Evolutionary conservation across 352 stramenopile genomes (phyloP), one percentile per base, ranked within the genome.

Genomic region (Globisporangium recalcitrans): DNA sequence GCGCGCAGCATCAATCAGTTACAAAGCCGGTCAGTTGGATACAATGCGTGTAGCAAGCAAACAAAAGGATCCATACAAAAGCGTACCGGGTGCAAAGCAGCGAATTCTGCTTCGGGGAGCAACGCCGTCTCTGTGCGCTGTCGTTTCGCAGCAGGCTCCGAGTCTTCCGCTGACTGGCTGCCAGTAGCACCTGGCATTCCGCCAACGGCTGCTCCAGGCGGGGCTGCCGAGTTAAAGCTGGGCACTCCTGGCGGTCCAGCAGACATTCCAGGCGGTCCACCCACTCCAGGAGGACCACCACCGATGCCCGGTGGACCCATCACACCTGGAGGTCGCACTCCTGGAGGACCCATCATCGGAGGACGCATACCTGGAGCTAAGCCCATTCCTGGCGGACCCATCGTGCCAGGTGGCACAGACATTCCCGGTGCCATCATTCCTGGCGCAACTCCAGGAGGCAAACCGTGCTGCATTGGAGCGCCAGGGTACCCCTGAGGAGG

Each of bases 21-120:
- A 58, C 24, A 75, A n/a, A n/a, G n/a, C n/a, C 21, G 48, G 16
- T 11, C 47, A 24, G 26, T 54, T 69, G 57, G 29, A 32, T 42
- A 4, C 11, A 19, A 16, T 42, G 13, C 19, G 0, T 19, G 38
- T 44, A 21, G 16, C 5, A 44, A 44, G 38, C 38, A 21, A n/a
- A 5, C 27, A 31, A n/a, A 53, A 13, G 1, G 5, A 44, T 24
- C 26, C 5, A 38, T 7, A 54, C 52, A 38, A 19, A 46, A 44
- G 74, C 72, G 11, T 78, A 93, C 85, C 61, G 84, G 84, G 76
- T 92, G 82, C 52, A 81, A 60, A 8, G 71, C 70, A 26, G 82
- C 83, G 65, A 94, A 96, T 56, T 94, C 87, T 19, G 82, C 75
- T 56, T 94, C 87, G 0, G 87, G 77, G n/a, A 96, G 51, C 49